Evolutionary conservation across 768 basidiomycete species (phyloP).

Genomic region (Thelephora ganbajun): DNA sequence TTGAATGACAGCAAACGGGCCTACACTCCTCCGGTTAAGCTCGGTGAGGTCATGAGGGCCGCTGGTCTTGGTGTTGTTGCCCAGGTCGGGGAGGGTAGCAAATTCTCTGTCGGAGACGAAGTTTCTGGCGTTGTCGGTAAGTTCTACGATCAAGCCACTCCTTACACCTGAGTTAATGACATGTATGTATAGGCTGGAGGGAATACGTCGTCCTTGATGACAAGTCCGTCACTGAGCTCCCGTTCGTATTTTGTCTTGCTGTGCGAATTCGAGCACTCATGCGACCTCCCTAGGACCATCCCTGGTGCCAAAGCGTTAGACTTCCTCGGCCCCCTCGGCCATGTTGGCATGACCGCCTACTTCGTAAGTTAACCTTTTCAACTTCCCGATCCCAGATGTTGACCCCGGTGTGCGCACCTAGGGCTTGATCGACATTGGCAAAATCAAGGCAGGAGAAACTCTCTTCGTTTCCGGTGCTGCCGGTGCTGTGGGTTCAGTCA

Average conservation of each 20-base stretch:
- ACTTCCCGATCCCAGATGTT: background rate
- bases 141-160: constrained; percentile 10
- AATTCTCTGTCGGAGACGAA: constrained; percentile 49
- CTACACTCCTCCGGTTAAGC: constrained; percentile 46
- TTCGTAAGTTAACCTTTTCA: constrained; percentile 36
- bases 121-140: constrained; percentile 52
- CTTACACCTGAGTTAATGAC: background rate
- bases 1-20: constrained; percentile 49
- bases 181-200: constrained; percentile 45
- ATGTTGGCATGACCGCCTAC: constrained; percentile 76
- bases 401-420: constrained; percentile 13
- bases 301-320: constrained; percentile 57
- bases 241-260: constrained; percentile 25
- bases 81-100: constrained; percentile 36
- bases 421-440: constrained; percentile 74
- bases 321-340: constrained; percentile 71
- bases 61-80: constrained; percentile 53
- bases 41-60: constrained; percentile 59
- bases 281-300: constrained; percentile 27
- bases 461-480: constrained; percentile 86
- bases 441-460: constrained; percentile 73
- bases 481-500: constrained; percentile 76
- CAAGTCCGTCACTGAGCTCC: constrained; percentile 32
- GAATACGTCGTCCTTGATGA: constrained; percentile 57
- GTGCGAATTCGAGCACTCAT: constrained; percentile 1